Evolutionary conservation across 495 filamentous ascomycete genomes (phyloP), one percentile per base, ranked within the genome.

Genomic region (Podospora pseudopauciseta): DNA sequence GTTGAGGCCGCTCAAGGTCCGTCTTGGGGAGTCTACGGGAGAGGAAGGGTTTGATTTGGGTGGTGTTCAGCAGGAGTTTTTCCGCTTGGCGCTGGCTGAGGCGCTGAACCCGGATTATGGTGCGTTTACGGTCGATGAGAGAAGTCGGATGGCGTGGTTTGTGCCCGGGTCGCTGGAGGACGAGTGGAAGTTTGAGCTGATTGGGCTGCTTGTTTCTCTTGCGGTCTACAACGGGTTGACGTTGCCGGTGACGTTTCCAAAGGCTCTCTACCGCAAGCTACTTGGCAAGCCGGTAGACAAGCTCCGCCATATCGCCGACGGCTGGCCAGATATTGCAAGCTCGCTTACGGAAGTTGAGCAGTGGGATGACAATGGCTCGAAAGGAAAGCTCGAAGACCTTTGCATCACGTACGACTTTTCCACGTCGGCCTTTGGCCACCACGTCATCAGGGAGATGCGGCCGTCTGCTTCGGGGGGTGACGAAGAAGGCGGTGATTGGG

Each of bases 161-260:
- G 87, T 90, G 19, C 91, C 94, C 0, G 87, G 87, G 13, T 91
- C 92, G 2, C 76, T 89, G 49, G 93, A 95, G 72, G 90, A 91
- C 2, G 79, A 92, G 5, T 94, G 94, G 84, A 94, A 94, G 70
- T 97, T 91, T 74, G 94, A 99, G 77, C 85, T 97, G 2, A 80
- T 97, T 39, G 95, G 95, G 3, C 75, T 97, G n/a, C 77, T 97
- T 58, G 84, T 97, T 67, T 94, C 90, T 0, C 81, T 99, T 3
- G 95, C 95, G n/a, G 84, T 97, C 20, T 97, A 96, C 79, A 99
- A 98, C 70, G 94, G 94, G 1, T 83, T 97, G 20, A 96, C 92
- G 0, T 82, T 99, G 1, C 94, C 94, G 1, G 82, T 97, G 65
- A 96, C 88, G 4, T 93, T 99, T 68, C 95, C 95, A 5, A 86